Conservation (phyloP, 1,284 basidiomycete species). For the Ganoderma meredithae region DNA sequence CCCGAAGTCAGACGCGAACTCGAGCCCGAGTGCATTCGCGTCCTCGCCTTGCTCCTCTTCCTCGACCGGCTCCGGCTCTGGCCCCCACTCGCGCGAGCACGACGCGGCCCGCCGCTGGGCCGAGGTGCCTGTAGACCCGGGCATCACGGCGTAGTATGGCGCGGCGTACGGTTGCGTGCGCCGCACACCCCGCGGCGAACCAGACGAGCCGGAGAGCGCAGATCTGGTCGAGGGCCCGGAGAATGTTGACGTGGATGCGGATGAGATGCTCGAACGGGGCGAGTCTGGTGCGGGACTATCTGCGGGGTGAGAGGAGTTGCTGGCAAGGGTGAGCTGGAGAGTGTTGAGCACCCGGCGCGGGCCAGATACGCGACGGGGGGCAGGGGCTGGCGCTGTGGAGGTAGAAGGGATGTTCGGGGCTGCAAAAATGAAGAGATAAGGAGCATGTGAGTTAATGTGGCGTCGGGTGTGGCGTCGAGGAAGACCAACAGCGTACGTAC, state of each 20-base stretch:
- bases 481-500: slow-evolving; percentile 16
- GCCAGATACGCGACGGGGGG: slow-evolving; percentile 14
- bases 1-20: slow-evolving; percentile 11
- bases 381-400: slow-evolving; percentile 1
- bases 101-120: slow-evolving; percentile 20
- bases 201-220: slow-evolving; percentile 19
- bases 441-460: background rate
- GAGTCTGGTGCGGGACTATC: slow-evolving; percentile 17
- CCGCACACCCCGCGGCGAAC: slow-evolving; percentile 25
- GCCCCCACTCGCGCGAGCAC: slow-evolving; percentile 17
- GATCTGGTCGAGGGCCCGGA: slow-evolving; percentile 25
- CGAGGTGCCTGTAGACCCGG: slow-evolving; percentile 20
- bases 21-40: slow-evolving; percentile 23
- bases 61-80: slow-evolving; percentile 28
- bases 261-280: slow-evolving; percentile 29
- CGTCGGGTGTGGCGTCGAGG: background rate
- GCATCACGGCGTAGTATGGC: slow-evolving; percentile 49
- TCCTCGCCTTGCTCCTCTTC: slow-evolving; percentile 26
- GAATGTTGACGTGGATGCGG: slow-evolving; percentile 23
- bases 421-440: slow-evolving; percentile 7
- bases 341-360: slow-evolving; percentile 26
- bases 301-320: background rate
- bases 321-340: slow-evolving; percentile 19
- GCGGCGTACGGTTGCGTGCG: slow-evolving; percentile 53
- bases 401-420: slow-evolving; percentile 14